A percentile compares a stretch with the other conserved stretches of the same genome.
Evolutionary conservation across 306 rosid genomes (phyloP).

Genomic region (Crotalaria pallida): DNA sequence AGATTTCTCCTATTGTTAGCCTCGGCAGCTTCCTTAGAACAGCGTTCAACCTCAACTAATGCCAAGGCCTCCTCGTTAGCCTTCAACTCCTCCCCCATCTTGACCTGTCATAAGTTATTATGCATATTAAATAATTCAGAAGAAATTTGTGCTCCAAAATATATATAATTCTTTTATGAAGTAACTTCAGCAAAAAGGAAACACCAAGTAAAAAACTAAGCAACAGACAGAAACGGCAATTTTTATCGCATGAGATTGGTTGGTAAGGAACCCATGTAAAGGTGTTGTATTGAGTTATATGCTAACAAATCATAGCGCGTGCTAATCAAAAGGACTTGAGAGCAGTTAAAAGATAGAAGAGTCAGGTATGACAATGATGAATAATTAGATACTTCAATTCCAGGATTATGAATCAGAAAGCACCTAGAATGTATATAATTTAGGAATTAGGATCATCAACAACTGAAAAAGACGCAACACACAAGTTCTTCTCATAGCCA

Average conservation of each 20-base stretch:
- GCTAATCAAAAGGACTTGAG: neutral
- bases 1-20: conserved; percentile 61
- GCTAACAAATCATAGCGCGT: neutral
- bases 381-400: neutral
- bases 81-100: conserved; percentile 71
- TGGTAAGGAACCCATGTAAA: neutral
- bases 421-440: neutral
- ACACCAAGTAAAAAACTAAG: neutral
- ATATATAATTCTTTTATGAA: neutral
- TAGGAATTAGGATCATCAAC: neutral
- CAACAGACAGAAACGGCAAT: neutral
- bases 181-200: neutral
- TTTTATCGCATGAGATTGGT: neutral
- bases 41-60: conserved; percentile 62
- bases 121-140: conserved; percentile 4
- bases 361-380: neutral
- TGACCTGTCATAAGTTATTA: conserved; percentile 44
- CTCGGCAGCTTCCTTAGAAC: conserved; percentile 74
- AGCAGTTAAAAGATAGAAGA: neutral
- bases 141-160: neutral
- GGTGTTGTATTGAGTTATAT: neutral
- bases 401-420: neutral
- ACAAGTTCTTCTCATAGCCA: neutral
- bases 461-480: neutral
- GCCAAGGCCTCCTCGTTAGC: conserved; percentile 64